phyloP scores from a whole-genome alignment of 2,329 filamentous ascomycete species.

The Ceratocystis papillata region DNA sequence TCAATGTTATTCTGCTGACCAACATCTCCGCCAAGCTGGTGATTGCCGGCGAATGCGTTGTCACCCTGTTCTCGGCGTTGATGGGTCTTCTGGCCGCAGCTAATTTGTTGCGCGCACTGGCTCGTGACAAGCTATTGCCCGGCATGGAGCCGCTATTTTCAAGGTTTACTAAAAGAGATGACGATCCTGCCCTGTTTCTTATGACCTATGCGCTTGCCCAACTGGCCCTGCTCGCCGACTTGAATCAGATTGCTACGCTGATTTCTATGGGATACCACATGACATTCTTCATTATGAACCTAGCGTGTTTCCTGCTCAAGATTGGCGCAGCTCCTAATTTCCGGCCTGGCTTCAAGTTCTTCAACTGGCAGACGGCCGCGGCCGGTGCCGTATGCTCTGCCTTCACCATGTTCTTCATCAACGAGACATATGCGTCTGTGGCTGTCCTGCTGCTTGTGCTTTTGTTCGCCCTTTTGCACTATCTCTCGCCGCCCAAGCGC shows the following conservation, averaged over 20 bases:
- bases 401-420: slow-evolving; percentile 80
- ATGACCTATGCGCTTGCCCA: slow-evolving; percentile 67
- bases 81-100: slow-evolving; percentile 82
- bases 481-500: slow-evolving; percentile 70
- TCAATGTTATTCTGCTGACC: slow-evolving; percentile 72
- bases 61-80: slow-evolving; percentile 71
- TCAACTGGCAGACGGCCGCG: slow-evolving; percentile 74
- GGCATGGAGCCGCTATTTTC: slow-evolving; percentile 39
- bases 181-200: slow-evolving; percentile 66
- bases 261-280: slow-evolving; percentile 90
- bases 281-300: slow-evolving; percentile 81
- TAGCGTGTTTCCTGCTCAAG: slow-evolving; percentile 77
- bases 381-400: slow-evolving; percentile 65
- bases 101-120: slow-evolving; percentile 73
- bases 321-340: slow-evolving; percentile 84
- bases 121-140: slow-evolving; percentile 66
- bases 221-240: slow-evolving; percentile 66
- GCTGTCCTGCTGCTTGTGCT: slow-evolving; percentile 63
- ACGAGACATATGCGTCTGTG: slow-evolving; percentile 65
- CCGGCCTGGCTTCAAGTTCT: slow-evolving; percentile 77
- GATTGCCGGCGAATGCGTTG: slow-evolving; percentile 70
- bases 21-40: slow-evolving; percentile 65
- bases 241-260: slow-evolving; percentile 80
- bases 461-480: slow-evolving; percentile 78
- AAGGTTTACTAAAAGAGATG: slow-evolving; percentile 52